A percentile compares a stretch with the other conserved stretches of the same genome.
These are phyloP conservation scores for Solanum lignicaule DNA, from an alignment of 257 asterid genomes.

Conservation along the genomic window DNA sequence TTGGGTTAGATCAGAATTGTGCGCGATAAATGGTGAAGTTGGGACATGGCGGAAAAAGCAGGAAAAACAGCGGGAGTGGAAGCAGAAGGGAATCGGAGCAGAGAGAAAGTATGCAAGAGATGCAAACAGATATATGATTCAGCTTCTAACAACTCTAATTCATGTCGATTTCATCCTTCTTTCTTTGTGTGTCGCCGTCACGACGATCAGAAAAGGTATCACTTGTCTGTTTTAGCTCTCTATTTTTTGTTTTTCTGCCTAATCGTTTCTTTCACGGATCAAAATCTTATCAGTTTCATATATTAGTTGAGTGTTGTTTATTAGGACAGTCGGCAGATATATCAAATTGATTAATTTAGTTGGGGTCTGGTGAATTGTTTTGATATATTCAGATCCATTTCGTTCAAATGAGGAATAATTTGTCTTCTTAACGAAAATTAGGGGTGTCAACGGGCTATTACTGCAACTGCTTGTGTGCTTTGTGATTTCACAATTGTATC, in stretches of 20 bases:
- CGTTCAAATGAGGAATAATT: neutral
- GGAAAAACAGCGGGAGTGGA: neutral
- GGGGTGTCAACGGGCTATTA: neutral
- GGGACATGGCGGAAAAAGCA: neutral
- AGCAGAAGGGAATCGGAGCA: neutral
- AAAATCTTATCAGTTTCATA: neutral
- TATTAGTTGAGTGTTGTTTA: neutral
- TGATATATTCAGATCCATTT: neutral
- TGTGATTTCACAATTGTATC: neutral
- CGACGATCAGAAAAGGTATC: conserved; percentile 84
- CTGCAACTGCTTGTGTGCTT: neutral
- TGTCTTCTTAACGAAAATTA: neutral
- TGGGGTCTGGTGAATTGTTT: neutral
- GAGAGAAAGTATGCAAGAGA: conserved; percentile 44
- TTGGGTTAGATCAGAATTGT: neutral
- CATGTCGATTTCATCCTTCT: conserved; percentile 88
- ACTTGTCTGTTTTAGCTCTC: neutral
- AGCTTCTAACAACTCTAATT: conserved; percentile 35
- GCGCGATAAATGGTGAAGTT: neutral
- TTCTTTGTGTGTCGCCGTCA: conserved; percentile 97
- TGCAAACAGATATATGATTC: conserved; percentile 45
- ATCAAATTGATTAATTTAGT: neutral
- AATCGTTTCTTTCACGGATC: neutral
- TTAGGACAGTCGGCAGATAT: neutral
- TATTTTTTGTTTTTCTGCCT: neutral